Conservation (phyloP, 139 green algal species). For the Tetraselmis striata region DNA sequence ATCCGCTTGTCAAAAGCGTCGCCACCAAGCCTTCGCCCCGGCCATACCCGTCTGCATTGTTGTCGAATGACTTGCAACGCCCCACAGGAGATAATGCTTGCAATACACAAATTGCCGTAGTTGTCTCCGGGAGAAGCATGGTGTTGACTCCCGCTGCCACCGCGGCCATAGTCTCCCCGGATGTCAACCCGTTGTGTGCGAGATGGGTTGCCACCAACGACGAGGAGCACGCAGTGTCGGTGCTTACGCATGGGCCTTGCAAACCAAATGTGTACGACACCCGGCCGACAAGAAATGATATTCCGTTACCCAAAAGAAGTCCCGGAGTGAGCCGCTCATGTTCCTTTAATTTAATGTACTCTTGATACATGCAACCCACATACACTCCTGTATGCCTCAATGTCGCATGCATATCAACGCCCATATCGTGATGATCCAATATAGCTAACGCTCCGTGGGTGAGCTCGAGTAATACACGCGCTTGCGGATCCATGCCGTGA, state of each 20-base stretch:
- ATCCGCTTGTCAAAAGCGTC: slow-evolving; percentile 10
- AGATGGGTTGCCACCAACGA: slow-evolving; percentile 67
- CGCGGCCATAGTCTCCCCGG: slow-evolving; percentile 14
- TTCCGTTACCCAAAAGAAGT: neutral
- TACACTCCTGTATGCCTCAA: slow-evolving; percentile 17
- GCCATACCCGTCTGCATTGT: slow-evolving; percentile 43
- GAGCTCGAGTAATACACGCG: neutral
- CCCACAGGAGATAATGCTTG: slow-evolving; percentile 42
- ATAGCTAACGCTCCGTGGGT: neutral
- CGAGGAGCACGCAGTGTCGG: slow-evolving; percentile 64
- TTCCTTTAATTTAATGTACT: neutral
- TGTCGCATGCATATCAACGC: neutral
- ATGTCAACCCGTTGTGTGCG: slow-evolving; percentile 27
- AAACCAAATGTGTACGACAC: slow-evolving; percentile 54
- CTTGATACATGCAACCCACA: slow-evolving; percentile 28
- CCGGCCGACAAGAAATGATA: slow-evolving; percentile 43
- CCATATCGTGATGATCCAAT: neutral
- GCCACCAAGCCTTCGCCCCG: slow-evolving; percentile 39
- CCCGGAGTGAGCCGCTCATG: neutral
- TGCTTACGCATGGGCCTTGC: slow-evolving; percentile 43
- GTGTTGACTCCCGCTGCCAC: slow-evolving; percentile 30
- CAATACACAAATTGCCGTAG: slow-evolving; percentile 27
- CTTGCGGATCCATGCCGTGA: neutral
- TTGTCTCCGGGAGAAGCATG: slow-evolving; percentile 23
- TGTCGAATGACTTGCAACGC: slow-evolving; percentile 47